Evolutionary conservation across 176 grass and related monocot species (phyloP).

Genomic region (Musa itinerans): DNA sequence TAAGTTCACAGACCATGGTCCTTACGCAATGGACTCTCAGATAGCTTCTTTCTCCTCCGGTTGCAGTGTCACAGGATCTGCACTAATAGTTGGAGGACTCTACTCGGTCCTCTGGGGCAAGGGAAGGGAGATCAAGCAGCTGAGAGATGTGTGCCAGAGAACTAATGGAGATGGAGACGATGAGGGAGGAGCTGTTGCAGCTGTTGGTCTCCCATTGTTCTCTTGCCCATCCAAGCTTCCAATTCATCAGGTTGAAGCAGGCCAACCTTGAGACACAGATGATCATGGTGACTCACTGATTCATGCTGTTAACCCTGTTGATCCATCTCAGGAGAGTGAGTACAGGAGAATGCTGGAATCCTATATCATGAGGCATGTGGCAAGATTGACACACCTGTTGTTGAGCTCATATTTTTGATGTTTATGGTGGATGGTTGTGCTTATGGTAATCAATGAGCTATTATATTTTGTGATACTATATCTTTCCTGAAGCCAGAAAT

Average conservation of each 20-base stretch:
- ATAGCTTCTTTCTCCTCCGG: not conserved
- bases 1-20: not conserved
- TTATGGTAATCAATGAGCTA: too few relatives aligned
- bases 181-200: not conserved
- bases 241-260: not conserved
- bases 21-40: not conserved
- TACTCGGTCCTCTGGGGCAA: constrained; percentile 53
- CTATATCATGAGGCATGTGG: too few relatives aligned
- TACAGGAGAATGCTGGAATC: too few relatives aligned
- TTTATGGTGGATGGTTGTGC: too few relatives aligned
- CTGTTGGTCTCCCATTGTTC: not conserved
- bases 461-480: too few relatives aligned
- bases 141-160: not conserved
- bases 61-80: constrained; percentile 30
- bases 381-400: too few relatives aligned
- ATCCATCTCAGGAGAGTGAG: too few relatives aligned
- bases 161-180: not conserved
- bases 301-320: too few relatives aligned
- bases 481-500: too few relatives aligned
- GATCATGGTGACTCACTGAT: too few relatives aligned
- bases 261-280: too few relatives aligned
- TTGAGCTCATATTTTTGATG: too few relatives aligned
- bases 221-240: not conserved
- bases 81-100: constrained; percentile 34
- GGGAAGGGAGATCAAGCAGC: constrained; percentile 12